phyloP scores from a whole-genome alignment of 495 filamentous ascomycete genomes.

The Lindgomyces ingoldianus region DNA sequence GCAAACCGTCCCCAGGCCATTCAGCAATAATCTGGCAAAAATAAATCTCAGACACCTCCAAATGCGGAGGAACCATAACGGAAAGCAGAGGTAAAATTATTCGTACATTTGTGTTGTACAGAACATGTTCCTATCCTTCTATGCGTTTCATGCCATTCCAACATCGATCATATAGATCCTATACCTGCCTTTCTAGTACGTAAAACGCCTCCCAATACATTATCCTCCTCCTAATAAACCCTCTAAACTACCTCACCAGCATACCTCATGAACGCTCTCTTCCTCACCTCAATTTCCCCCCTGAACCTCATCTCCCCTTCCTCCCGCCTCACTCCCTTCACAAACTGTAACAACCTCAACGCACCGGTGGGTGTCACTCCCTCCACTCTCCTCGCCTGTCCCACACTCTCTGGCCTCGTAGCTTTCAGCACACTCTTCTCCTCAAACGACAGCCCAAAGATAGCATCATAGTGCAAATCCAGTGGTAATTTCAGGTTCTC shows the following conservation, averaged over 20 bases:
- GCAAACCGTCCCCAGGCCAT: too few species aligned
- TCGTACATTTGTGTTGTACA: too few species aligned
- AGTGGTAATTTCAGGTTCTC: constrained; percentile 71
- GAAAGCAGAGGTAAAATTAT: too few species aligned
- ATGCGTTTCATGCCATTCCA: too few species aligned
- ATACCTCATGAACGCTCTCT: constrained; percentile 28
- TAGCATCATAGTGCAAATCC: constrained; percentile 72
- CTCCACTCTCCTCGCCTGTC: constrained; percentile 85
- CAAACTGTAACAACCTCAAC: constrained; percentile 58
- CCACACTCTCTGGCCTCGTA: constrained; percentile 77
- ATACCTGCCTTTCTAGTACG: too few species aligned
- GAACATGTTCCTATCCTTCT: too few species aligned
- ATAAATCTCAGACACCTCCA: too few species aligned
- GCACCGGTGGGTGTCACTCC: constrained; percentile 69
- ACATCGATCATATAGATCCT: too few species aligned
- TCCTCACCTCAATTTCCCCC: constrained; percentile 33
- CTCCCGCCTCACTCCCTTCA: constrained; percentile 42
- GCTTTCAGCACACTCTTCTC: constrained; percentile 70
- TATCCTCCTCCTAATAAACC: too few species aligned
- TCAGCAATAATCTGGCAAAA: too few species aligned
- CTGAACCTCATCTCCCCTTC: constrained; percentile 19
- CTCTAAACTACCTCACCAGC: neutral
- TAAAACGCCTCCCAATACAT: too few species aligned
- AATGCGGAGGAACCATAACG: too few species aligned
- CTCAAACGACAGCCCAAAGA: constrained; percentile 74